Conservation (phyloP, 2,329 filamentous ascomycete species). For the Paracamarosporium sp. region DNA sequence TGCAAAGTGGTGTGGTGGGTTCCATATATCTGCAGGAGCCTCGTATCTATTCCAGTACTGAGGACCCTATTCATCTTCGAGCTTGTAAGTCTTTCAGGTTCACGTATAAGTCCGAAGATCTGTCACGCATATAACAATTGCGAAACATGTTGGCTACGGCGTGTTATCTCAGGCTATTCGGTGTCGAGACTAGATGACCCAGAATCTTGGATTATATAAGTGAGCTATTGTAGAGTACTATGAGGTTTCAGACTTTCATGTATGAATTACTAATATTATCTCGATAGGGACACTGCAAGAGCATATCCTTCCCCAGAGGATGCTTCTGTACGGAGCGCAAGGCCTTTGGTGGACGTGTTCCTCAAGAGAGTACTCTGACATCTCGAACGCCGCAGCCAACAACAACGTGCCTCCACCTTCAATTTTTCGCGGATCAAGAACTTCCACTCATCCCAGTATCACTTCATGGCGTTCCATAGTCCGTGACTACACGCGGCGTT, state of each 20-base stretch:
- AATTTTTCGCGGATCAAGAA: background rate
- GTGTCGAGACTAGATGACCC: no score
- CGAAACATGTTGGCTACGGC: no score
- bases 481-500: conserved; percentile 19
- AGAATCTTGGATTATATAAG: no score
- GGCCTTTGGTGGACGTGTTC: conserved; percentile 11
- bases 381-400: background rate
- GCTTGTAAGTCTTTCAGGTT: conserved; percentile 4
- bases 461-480: conserved; percentile 15
- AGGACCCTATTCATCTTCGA: conserved; percentile 13
- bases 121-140: no score
- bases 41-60: conserved; percentile 1
- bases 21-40: conserved; percentile 12
- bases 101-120: no score
- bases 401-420: background rate
- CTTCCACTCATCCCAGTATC: background rate
- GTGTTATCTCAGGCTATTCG: no score
- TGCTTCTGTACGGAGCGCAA: conserved; percentile 7
- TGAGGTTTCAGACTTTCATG: no score
- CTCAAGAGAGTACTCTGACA: background rate
- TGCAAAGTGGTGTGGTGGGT: background rate
- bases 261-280: background rate
- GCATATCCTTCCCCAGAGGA: conserved; percentile 7
- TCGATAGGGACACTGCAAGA: conserved; percentile 14
- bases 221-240: no score